Conservation (phyloP, 1,284 basidiomycete genomes). For the Heterobasidion irregulare region DNA sequence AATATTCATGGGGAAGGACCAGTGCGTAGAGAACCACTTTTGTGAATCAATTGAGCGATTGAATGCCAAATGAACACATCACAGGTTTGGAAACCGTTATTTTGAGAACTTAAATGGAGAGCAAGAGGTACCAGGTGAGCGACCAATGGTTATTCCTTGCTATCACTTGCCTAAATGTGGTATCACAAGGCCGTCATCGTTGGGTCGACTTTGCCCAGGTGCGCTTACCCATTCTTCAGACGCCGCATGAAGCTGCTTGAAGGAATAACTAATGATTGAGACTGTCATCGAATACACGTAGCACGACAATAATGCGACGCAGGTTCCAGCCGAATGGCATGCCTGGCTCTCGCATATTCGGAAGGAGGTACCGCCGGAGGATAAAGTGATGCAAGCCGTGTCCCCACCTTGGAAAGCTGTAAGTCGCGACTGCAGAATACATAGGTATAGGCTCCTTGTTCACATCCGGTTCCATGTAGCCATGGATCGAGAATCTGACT, state of each 20-base stretch:
- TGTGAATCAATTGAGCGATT: neutral
- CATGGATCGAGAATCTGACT: constrained; percentile 81
- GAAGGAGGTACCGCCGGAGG: constrained; percentile 68
- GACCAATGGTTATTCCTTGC: neutral
- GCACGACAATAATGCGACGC: constrained; percentile 84
- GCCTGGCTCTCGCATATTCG: constrained; percentile 92
- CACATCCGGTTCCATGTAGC: constrained; percentile 30
- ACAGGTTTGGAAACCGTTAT: constrained; percentile 84
- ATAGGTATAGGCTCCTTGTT: neutral
- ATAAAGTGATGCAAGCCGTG: constrained; percentile 58
- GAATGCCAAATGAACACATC: neutral
- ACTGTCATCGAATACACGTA: constrained; percentile 18
- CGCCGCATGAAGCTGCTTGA: neutral
- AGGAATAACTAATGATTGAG: neutral
- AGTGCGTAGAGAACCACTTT: constrained; percentile 41
- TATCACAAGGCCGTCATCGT: constrained; percentile 69
- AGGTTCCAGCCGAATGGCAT: constrained; percentile 93
- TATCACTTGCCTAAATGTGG: neutral
- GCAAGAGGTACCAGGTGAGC: constrained; percentile 79
- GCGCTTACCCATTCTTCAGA: constrained; percentile 9
- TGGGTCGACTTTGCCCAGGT: constrained; percentile 92
- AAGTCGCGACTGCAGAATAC: constrained; percentile 24
- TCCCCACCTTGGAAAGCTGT: constrained; percentile 81
- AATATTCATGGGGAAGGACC: constrained; percentile 71
- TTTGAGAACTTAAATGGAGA: constrained; percentile 82